phyloP scores from a whole-genome alignment of 2,329 filamentous ascomycete species.

The Colletotrichum musicola region DNA sequence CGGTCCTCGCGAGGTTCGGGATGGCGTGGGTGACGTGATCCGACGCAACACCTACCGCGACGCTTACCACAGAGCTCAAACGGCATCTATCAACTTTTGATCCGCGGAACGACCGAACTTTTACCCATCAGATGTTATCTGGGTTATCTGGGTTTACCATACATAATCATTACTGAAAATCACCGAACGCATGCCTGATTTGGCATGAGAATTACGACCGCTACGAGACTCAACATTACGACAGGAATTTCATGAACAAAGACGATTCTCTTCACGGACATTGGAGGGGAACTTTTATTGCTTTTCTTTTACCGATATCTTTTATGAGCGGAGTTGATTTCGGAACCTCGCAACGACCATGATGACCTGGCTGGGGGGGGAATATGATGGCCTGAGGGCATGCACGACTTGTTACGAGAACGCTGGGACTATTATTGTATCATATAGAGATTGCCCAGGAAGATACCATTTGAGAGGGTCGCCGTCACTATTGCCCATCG shows the following conservation, averaged over 20 bases:
- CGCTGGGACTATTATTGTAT: constrained; percentile 22
- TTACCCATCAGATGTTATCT: background rate
- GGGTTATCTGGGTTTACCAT: background rate
- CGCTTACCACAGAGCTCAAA: constrained; percentile 38
- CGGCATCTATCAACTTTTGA: constrained; percentile 36
- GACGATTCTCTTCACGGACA: constrained; percentile 18
- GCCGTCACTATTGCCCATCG: too few relatives aligned
- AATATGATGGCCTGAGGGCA: background rate
- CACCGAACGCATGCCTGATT: background rate
- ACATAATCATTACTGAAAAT: constrained; percentile 5
- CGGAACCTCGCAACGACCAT: constrained; percentile 15
- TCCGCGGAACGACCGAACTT: background rate
- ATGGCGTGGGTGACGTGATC: constrained; percentile 70
- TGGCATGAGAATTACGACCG: constrained; percentile 17
- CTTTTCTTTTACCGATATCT: background rate
- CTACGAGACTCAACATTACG: constrained; percentile 32
- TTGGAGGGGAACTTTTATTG: background rate
- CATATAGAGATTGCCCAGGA: constrained; percentile 34
- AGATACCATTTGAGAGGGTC: constrained; percentile 28
- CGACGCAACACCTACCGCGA: constrained; percentile 57
- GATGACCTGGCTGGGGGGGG: constrained; percentile 14
- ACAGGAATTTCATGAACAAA: constrained; percentile 36
- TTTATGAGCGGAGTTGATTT: constrained; percentile 4
- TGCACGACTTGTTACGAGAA: constrained; percentile 26
- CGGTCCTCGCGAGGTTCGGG: constrained; percentile 68